phyloP scores from a whole-genome alignment of 768 basidiomycete species.

The Tulasnella sp. region DNA sequence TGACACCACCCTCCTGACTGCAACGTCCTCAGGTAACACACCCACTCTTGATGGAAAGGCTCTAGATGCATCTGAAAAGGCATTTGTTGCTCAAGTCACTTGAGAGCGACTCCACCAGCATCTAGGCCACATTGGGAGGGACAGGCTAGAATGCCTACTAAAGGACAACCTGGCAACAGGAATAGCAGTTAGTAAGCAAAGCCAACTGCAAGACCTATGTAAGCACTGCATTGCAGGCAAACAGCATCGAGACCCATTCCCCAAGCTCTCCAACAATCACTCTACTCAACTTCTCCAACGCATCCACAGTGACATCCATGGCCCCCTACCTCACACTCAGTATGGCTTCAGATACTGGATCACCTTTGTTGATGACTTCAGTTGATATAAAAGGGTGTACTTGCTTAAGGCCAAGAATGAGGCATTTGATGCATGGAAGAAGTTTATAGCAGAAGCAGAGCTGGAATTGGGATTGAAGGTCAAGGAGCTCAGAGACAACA shows the following conservation, averaged over 20 bases:
- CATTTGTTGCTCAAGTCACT: not conserved
- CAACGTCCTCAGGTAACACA: not conserved
- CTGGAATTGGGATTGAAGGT: not conserved
- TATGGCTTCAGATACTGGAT: slow-evolving; percentile 12
- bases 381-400: no score
- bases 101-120: not conserved
- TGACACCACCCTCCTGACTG: not conserved
- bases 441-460: no score
- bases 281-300: not conserved
- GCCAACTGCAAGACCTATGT: not conserved
- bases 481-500: no score
- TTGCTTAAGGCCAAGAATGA: no score
- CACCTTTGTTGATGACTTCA: slow-evolving; percentile 15
- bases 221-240: slow-evolving; percentile 11
- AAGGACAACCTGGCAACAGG: not conserved
- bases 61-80: not conserved
- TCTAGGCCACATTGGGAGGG: not conserved
- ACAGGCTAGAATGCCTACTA: not conserved
- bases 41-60: not conserved
- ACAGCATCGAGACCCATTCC: slow-evolving; percentile 10
- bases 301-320: slow-evolving; percentile 16
- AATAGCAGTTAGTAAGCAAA: not conserved
- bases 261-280: not conserved
- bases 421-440: no score
- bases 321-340: not conserved